Percentiles rank a stretch among this genome's conserved stretches.
Evolutionary conservation across 2,329 filamentous ascomycete species (phyloP).

Genomic region (Tolypocladium album): DNA sequence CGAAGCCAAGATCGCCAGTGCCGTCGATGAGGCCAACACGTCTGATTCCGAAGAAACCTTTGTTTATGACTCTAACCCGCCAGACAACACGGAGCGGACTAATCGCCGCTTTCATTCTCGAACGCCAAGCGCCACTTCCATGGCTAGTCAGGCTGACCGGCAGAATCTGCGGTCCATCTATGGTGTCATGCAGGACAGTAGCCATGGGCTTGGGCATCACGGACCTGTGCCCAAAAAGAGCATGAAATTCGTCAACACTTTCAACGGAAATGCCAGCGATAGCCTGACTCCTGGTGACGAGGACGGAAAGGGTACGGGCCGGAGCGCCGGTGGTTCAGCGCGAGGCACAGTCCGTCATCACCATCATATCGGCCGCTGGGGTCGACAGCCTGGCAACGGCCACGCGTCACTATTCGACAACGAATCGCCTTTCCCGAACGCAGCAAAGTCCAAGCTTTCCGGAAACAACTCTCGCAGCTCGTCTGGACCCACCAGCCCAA

Average conservation of each 20-base stretch:
- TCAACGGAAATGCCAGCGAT: constrained; percentile 48
- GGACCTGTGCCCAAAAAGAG: constrained; percentile 57
- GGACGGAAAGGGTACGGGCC: constrained; percentile 51
- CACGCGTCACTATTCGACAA: constrained; percentile 66
- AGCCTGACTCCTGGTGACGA: constrained; percentile 48
- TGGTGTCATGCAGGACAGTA: constrained; percentile 50
- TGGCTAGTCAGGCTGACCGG: constrained; percentile 57
- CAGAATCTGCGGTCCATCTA: constrained; percentile 54
- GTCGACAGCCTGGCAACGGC: constrained; percentile 54
- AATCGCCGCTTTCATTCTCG: constrained; percentile 80
- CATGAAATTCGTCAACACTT: constrained; percentile 91
- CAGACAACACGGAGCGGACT: constrained; percentile 46
- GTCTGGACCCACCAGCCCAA: constrained; percentile 61
- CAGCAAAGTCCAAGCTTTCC: constrained; percentile 51
- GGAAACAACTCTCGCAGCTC: constrained; percentile 47
- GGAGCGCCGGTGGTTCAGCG: constrained; percentile 50
- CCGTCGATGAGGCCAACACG: constrained; percentile 90
- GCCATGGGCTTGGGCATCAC: constrained; percentile 10
- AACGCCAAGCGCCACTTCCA: constrained; percentile 87
- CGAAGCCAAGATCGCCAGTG: constrained; percentile 90
- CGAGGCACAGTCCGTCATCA: constrained; percentile 64
- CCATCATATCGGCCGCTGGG: constrained; percentile 63
- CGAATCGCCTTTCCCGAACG: constrained; percentile 67
- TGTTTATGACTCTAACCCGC: constrained; percentile 96
- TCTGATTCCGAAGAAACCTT: constrained; percentile 98